These are phyloP conservation scores for Trichoderma guizhouense DNA, from an alignment of 2,329 filamentous ascomycete genomes.

Conservation along the genomic window DNA sequence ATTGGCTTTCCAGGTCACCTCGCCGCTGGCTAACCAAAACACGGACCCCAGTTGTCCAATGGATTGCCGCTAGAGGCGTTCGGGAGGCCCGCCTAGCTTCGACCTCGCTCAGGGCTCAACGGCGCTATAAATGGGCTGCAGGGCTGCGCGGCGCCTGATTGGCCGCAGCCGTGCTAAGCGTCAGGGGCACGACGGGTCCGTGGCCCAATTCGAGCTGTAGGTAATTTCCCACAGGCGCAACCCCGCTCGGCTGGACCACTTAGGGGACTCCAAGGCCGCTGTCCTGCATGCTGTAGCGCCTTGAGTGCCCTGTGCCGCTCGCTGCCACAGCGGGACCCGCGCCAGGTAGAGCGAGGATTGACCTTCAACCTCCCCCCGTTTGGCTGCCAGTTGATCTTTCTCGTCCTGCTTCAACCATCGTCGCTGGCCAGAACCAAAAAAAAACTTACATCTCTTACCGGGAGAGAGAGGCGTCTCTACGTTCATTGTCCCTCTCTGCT, in stretches of 20 bases:
- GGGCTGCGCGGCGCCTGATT: conserved; percentile 4
- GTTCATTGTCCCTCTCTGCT: conserved; percentile 22
- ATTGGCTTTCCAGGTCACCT: neutral
- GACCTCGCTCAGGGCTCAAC: neutral
- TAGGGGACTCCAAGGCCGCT: conserved; percentile 8
- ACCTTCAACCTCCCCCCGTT: neutral
- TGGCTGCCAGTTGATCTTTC: neutral
- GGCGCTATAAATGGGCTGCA: conserved; percentile 10
- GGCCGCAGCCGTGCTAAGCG: conserved; percentile 3
- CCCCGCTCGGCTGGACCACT: conserved; percentile 8
- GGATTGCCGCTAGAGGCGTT: neutral
- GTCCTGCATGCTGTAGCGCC: conserved; percentile 16
- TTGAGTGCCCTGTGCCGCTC: neutral
- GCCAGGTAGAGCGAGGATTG: neutral
- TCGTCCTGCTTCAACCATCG: conserved; percentile 15
- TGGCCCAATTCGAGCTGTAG: neutral
- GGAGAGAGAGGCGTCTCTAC: conserved; percentile 15
- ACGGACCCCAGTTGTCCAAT: neutral
- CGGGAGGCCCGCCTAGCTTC: conserved; percentile 2
- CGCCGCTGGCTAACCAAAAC: neutral
- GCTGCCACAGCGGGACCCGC: conserved; percentile 7
- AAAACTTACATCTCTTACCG: neutral
- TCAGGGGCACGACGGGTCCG: conserved; percentile 8
- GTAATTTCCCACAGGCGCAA: conserved; percentile 14
- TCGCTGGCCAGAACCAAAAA: conserved; percentile 18